phyloP scores from a whole-genome alignment of 2,329 filamentous ascomycete species.

The Scedosporium dehoogii region DNA sequence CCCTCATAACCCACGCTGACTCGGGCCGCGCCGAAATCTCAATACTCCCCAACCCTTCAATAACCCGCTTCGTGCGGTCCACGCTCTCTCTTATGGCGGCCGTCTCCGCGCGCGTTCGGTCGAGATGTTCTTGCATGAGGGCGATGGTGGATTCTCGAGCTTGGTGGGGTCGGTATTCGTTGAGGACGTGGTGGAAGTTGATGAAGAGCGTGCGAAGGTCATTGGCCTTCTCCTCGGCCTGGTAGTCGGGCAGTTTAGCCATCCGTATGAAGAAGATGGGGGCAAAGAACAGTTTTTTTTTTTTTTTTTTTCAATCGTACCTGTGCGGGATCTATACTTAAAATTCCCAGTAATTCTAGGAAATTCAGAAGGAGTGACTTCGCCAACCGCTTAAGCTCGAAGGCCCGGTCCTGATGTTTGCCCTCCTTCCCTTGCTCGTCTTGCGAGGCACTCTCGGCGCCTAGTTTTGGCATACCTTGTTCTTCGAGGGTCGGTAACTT shows the following conservation, averaged over 20 bases:
- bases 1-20: constrained; percentile 7
- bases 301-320: constrained; percentile 25
- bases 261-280: not conserved
- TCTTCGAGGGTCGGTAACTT: constrained; percentile 58
- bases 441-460: constrained; percentile 25
- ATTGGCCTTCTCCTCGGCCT: constrained; percentile 61
- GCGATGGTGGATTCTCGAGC: constrained; percentile 78
- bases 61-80: constrained; percentile 61
- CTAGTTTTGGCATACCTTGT: constrained; percentile 60
- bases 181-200: constrained; percentile 88
- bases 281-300: no score
- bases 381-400: constrained; percentile 65
- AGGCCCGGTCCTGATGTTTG: constrained; percentile 51
- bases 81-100: constrained; percentile 55
- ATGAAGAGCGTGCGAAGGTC: constrained; percentile 76
- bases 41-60: constrained; percentile 56
- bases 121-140: constrained; percentile 78
- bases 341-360: constrained; percentile 67
- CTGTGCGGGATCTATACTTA: constrained; percentile 54
- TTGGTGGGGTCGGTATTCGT: constrained; percentile 90
- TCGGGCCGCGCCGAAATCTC: constrained; percentile 18
- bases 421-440: constrained; percentile 32
- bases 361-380: constrained; percentile 86
- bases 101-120: constrained; percentile 63
- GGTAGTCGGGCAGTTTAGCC: constrained; percentile 14